Evolutionary conservation across 2,329 filamentous ascomycete genomes (phyloP).

Genomic region (Aschersonia sp.): DNA sequence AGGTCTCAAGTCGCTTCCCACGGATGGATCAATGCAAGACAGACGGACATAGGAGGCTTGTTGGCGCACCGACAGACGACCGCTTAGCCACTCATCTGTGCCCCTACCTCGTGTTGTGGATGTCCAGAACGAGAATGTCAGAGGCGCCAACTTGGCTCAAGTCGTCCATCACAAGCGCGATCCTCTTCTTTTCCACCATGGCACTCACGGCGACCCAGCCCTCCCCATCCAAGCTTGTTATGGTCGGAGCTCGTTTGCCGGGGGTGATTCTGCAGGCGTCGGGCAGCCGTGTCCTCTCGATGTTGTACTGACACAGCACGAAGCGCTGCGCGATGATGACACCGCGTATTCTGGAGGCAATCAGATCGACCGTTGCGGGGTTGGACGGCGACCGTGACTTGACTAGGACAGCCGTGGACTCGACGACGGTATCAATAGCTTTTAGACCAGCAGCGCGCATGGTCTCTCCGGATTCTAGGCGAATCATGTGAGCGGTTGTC

Average conservation of each 20-base stretch:
- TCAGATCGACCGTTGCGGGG: constrained; percentile 65
- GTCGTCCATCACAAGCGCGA: constrained; percentile 78
- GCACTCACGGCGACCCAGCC: constrained; percentile 89
- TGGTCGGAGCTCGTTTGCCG: constrained; percentile 82
- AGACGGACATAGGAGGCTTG: no score
- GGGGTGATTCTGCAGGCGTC: constrained; percentile 68
- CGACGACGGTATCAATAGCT: constrained; percentile 85
- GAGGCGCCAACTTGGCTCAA: constrained; percentile 61
- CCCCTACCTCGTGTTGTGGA: constrained; percentile 57
- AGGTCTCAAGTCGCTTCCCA: no score
- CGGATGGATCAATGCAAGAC: no score
- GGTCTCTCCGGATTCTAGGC: constrained; percentile 83
- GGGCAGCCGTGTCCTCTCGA: constrained; percentile 54
- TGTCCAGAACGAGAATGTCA: constrained; percentile 74
- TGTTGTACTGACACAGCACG: constrained; percentile 93
- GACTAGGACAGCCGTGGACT: constrained; percentile 79
- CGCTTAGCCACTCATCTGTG: no score
- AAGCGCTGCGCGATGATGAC: constrained; percentile 92
- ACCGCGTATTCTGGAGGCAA: constrained; percentile 74
- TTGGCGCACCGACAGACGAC: no score
- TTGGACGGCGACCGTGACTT: constrained; percentile 77
- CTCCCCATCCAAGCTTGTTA: constrained; percentile 76
- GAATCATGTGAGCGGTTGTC: constrained; percentile 5
- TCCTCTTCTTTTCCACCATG: constrained; percentile 83
- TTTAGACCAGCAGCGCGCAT: constrained; percentile 93